Conservation (phyloP, 1,284 basidiomycete genomes). For the Cutaneotrichosporon spelunceum region DNA sequence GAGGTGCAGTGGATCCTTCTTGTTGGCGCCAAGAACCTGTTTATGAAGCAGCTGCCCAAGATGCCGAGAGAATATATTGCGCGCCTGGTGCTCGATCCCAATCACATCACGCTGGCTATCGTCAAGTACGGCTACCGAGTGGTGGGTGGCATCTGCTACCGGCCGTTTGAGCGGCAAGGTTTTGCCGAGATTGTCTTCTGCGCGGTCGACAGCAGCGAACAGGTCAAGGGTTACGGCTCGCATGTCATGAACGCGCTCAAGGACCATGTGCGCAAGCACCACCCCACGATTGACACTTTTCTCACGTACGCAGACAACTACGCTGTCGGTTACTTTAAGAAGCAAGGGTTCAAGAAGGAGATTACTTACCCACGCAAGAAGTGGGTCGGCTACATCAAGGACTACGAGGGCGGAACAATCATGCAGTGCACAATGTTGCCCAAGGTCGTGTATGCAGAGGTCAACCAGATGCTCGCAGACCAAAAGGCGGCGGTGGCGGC, state of each 20-base stretch:
- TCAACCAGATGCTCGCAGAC: constrained; percentile 68
- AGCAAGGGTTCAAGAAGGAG: constrained; percentile 98
- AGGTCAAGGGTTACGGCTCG: constrained; percentile 97
- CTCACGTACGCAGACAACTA: constrained; percentile 99
- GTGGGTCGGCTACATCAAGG: constrained; percentile 99
- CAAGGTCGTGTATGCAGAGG: constrained; percentile 84
- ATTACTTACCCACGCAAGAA: constrained; percentile 83
- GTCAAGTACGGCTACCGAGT: constrained; percentile 94
- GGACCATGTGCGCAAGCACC: constrained; percentile 78
- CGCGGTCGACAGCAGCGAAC: constrained; percentile 92
- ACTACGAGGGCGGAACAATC: constrained; percentile 99
- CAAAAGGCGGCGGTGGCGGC: constrained; percentile 69
- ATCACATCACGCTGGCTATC: constrained; percentile 89
- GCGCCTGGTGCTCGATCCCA: constrained; percentile 86
- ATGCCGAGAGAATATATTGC: constrained; percentile 99
- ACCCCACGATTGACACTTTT: constrained; percentile 83
- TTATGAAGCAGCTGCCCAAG: constrained; percentile 96
- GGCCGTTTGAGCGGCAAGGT: constrained; percentile 88
- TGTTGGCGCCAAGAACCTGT: constrained; percentile 92
- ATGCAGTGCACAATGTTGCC: constrained; percentile 97
- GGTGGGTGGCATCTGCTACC: constrained; percentile 95
- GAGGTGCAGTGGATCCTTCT: constrained; percentile 78
- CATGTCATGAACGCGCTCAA: constrained; percentile 99
- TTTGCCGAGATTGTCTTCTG: constrained; percentile 99
- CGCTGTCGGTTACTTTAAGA: constrained; percentile 98